Conservation (phyloP, 2,329 filamentous ascomycete species). For the Metarhizium sp. region DNA sequence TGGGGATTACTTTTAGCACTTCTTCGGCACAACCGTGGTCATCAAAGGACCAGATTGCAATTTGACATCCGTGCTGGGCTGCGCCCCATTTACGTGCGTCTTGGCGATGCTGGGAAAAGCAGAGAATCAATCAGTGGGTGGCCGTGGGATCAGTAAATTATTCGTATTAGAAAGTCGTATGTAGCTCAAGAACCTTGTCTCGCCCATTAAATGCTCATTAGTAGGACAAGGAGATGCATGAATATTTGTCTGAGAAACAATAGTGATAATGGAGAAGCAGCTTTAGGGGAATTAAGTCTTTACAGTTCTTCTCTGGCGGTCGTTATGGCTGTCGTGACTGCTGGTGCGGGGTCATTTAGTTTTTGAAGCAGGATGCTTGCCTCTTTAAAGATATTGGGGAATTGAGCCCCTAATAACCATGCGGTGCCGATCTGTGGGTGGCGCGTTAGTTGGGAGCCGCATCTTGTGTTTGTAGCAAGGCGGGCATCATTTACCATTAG, state of each 20-base stretch:
- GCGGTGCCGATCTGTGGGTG: conserved; percentile 59
- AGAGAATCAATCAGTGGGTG: not conserved
- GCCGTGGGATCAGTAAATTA: not conserved
- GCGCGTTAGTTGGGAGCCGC: not conserved
- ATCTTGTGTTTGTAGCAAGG: not conserved
- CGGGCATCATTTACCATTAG: conserved; percentile 62
- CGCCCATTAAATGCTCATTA: not conserved
- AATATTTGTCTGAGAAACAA: conserved; percentile 7
- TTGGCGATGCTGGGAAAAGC: not conserved
- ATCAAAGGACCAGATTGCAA: conserved; percentile 82
- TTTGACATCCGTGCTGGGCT: conserved; percentile 96
- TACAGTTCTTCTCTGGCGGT: conserved; percentile 28
- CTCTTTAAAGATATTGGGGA: conserved; percentile 44
- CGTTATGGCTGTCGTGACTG: conserved; percentile 16
- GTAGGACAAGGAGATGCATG: conserved; percentile 5
- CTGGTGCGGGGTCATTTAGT: conserved; percentile 11
- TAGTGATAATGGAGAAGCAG: not conserved
- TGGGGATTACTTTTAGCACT: conserved; percentile 71
- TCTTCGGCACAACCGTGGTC: conserved; percentile 98
- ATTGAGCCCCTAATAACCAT: conserved; percentile 72
- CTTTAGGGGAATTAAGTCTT: not conserved
- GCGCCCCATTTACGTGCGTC: not conserved
- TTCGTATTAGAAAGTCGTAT: not conserved
- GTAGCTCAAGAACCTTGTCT: not conserved
- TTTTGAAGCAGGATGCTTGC: conserved; percentile 10